phyloP scores from a whole-genome alignment of 108 stramenopile genomes.

The Tribonema minus region DNA sequence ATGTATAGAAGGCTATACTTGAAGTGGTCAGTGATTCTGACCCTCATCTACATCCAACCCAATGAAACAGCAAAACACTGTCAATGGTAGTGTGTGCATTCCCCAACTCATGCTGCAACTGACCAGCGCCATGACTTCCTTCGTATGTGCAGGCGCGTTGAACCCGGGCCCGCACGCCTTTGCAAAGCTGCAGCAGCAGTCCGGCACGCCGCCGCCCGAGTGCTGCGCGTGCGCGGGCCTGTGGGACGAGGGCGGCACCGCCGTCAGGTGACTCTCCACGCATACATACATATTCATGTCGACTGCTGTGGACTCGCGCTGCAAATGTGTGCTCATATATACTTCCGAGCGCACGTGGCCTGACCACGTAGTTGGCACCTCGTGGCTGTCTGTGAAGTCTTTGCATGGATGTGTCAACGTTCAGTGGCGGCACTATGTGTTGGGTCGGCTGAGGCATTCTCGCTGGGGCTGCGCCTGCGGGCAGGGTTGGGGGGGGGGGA shows the following conservation, averaged over 20 bases:
- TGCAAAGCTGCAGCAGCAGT: background rate
- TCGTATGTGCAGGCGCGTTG: background rate
- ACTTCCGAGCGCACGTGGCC: background rate
- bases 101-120: background rate
- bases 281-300: too few species aligned
- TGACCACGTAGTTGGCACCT: background rate
- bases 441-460: too few species aligned
- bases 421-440: background rate
- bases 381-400: too few species aligned
- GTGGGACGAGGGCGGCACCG: slow-evolving; percentile 16
- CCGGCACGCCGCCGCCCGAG: background rate
- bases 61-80: too few species aligned
- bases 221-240: slow-evolving; percentile 22
- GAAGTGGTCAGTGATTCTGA: too few species aligned
- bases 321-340: background rate
- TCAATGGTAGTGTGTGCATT: too few species aligned
- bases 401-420: too few species aligned
- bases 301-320: too few species aligned
- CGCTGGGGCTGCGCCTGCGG: too few species aligned
- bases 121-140: background rate
- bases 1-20: too few species aligned
- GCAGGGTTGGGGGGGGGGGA: too few species aligned
- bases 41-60: too few species aligned
- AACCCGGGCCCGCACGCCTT: background rate
- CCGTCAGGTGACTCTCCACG: slow-evolving; percentile 8